These are phyloP conservation scores for Syzygium aromaticum DNA, from an alignment of 345 rosid species.

Conservation along the genomic window DNA sequence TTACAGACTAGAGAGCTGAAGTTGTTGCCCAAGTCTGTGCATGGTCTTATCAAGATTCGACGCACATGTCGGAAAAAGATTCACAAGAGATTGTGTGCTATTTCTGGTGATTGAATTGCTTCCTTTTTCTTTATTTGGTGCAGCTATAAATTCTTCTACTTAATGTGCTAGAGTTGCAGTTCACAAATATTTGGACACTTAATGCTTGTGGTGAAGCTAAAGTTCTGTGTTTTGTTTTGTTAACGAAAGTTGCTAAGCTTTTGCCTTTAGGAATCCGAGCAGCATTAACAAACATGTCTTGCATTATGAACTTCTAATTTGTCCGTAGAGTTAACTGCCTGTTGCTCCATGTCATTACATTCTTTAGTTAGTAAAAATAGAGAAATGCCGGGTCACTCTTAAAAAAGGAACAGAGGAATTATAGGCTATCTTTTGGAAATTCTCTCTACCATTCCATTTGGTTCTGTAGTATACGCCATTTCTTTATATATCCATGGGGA, in stretches of 20 bases:
- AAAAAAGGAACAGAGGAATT: background rate
- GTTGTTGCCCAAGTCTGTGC: constrained; percentile 51
- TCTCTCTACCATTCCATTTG: background rate
- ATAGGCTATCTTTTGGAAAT: background rate
- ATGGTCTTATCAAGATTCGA: constrained; percentile 47
- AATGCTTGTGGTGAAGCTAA: background rate
- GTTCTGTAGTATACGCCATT: background rate
- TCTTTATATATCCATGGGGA: background rate
- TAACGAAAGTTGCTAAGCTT: background rate
- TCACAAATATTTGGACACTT: background rate
- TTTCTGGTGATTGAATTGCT: constrained; percentile 38
- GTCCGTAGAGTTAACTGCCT: background rate
- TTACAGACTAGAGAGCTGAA: constrained; percentile 71
- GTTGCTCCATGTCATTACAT: background rate
- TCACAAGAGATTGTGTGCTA: constrained; percentile 65
- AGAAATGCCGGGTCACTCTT: background rate
- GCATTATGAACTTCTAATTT: background rate
- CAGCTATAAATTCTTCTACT: background rate
- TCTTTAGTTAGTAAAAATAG: background rate
- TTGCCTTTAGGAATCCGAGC: background rate
- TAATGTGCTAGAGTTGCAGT: background rate
- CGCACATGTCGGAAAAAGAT: constrained; percentile 77
- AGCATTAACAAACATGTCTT: background rate
- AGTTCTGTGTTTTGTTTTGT: background rate
- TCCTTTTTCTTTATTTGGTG: background rate